These are phyloP conservation scores for Phaeotremella fagi DNA, from an alignment of 768 basidiomycete genomes.

Conservation along the genomic window DNA sequence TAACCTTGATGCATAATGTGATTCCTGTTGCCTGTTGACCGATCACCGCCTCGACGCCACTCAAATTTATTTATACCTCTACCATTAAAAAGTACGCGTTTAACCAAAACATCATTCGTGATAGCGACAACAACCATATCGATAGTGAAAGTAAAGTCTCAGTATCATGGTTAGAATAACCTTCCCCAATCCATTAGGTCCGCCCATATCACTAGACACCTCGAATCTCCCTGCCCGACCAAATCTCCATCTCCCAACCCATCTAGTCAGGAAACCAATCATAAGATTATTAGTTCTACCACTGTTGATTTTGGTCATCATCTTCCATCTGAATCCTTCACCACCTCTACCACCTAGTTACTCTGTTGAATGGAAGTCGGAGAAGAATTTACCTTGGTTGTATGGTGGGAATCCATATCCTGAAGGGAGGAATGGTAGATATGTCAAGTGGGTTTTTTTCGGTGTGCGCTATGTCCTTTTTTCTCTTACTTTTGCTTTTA, in stretches of 20 bases:
- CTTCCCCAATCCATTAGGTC: conserved; percentile 23
- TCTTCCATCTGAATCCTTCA: conserved; percentile 18
- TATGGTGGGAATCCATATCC: conserved; percentile 8
- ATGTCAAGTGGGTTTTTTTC: conserved; percentile 32
- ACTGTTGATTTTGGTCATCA: conserved; percentile 15
- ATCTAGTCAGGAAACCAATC: conserved; percentile 9
- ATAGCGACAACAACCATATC: no score
- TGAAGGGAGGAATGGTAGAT: conserved; percentile 33
- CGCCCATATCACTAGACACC: conserved; percentile 19
- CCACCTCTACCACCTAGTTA: conserved; percentile 44
- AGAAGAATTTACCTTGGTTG: conserved; percentile 19
- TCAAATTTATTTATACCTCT: background rate
- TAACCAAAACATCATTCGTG: no score
- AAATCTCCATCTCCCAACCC: background rate
- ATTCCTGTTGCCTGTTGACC: background rate
- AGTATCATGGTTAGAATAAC: conserved; percentile 15
- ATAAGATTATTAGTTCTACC: conserved; percentile 6
- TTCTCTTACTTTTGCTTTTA: conserved; percentile 4
- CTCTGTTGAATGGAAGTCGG: conserved; percentile 24
- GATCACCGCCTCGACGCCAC: no score
- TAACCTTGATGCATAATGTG: background rate
- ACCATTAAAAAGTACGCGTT: no score
- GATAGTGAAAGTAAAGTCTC: background rate
- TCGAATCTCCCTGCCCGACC: background rate
- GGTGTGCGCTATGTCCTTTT: no score